These are phyloP conservation scores for Lentinula sp. DNA, from an alignment of 768 basidiomycete species.

Conservation along the genomic window DNA sequence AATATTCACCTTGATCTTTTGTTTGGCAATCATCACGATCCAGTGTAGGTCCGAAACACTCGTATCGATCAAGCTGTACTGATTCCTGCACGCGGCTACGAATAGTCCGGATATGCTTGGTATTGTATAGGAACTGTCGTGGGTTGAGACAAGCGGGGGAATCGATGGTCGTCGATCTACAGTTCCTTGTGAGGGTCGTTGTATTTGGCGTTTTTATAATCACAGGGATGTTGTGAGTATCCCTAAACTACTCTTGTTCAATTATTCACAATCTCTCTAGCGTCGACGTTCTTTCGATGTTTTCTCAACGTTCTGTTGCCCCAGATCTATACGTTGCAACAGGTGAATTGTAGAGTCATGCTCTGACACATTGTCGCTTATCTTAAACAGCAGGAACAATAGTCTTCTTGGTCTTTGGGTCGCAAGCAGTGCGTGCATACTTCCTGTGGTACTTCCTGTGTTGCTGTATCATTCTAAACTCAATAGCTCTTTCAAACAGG, in stretches of 20 bases:
- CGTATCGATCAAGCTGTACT: not conserved
- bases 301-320: conserved; percentile 13
- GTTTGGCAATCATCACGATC: conserved; percentile 20
- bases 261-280: conserved; percentile 10
- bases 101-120: conserved; percentile 22
- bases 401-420: conserved; percentile 30
- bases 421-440: conserved; percentile 22
- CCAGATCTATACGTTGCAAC: conserved; percentile 29
- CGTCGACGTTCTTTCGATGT: conserved; percentile 22
- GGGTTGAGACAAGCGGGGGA: conserved; percentile 23
- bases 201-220: conserved; percentile 26
- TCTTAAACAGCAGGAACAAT: conserved; percentile 22
- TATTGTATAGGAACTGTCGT: conserved; percentile 23
- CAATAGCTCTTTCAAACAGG: conserved; percentile 12
- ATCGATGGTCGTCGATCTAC: conserved; percentile 17
- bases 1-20: conserved; percentile 17
- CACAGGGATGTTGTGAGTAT: conserved; percentile 25
- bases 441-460: not conserved
- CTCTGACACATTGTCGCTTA: not conserved
- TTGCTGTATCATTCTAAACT: not conserved
- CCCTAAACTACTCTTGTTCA: not conserved
- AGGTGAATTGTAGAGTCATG: conserved; percentile 13
- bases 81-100: not conserved
- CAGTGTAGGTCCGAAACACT: conserved; percentile 17
- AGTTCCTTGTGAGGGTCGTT: conserved; percentile 24